Evolutionary conservation across 208 protist genomes (phyloP).

Genomic region (Acanthamoeba divionensis): DNA sequence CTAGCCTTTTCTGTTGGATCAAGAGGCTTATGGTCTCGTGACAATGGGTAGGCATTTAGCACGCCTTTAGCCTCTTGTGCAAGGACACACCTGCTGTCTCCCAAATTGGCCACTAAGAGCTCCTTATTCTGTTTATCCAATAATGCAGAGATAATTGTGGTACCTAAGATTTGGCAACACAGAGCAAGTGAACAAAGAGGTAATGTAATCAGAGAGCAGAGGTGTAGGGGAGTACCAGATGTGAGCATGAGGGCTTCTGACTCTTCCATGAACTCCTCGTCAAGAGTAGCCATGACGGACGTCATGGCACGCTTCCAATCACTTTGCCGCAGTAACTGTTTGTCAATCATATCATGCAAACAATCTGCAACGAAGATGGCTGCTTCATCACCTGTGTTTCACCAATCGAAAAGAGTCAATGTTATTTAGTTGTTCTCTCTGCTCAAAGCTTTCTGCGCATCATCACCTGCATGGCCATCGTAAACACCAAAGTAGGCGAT

Average conservation of each 20-base stretch:
- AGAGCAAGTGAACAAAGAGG: background rate
- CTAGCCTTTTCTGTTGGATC: background rate
- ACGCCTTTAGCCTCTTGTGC: background rate
- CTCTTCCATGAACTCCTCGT: conserved; percentile 44
- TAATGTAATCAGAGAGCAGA: background rate
- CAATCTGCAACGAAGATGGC: background rate
- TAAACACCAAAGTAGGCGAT: conserved; percentile 32
- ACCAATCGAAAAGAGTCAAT: too few relatives aligned
- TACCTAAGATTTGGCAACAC: background rate
- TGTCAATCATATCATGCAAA: conserved; percentile 4
- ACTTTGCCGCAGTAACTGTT: background rate
- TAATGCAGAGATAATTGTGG: background rate
- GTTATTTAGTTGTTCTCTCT: background rate
- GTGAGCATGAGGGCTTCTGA: conserved; percentile 19
- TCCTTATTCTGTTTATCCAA: background rate
- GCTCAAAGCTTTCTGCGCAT: background rate
- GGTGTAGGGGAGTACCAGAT: background rate
- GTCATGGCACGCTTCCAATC: background rate
- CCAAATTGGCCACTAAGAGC: conserved; percentile 32
- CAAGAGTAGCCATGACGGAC: background rate
- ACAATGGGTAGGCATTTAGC: background rate
- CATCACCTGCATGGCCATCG: conserved; percentile 5
- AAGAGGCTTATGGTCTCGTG: background rate
- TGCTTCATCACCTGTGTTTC: background rate
- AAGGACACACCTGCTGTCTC: conserved; percentile 1